Base-by-base conservation (phyloP, 192 early-diverging fungal genomes). In the Spizellomyces sp. region DNA sequence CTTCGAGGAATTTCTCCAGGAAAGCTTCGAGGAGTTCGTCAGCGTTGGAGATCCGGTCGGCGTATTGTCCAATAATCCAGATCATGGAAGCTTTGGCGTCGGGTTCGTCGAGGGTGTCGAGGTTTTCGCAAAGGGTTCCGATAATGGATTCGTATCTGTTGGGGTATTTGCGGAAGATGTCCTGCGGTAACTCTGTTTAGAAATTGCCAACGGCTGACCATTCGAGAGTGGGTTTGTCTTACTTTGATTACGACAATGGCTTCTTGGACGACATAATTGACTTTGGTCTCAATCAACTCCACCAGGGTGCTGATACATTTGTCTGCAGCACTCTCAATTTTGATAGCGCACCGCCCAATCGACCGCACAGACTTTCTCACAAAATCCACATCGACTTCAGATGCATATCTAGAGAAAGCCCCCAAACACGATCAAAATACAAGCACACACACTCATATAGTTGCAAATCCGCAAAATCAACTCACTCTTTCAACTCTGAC, bases 21-120 rank as follows among this genome's bases (percentile, higher is more conserved):
- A 98, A 99, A 60, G 84, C 86, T 9, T 88, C 91, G 47, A 99
- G 81, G 19, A 98, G 78, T 62, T 91, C 93, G 79, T 95, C 90
- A 5, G 98, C 91, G 79, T 98, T 98, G 56, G 96, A 96, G 71
- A 99, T 99, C 43, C 96, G 82, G 74, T 96, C 95, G 7, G 96
- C 91, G 76, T 99, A 98, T 81, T 99, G 94, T 1, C 98, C 98
- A 76, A 99, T 91, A 63, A 99, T 98, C 98, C 98, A 99, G 61
- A 99, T 94, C 91, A 98, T 92, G n/a, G 95, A 92, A 4, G 94
- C 91, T 76, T 95, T 96, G 42, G 98, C 96, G 76, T 99, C 98
- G 17, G 98, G 91, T 73, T 97, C 95, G 81, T 99, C 98, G 47
- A 99, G 79, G 67, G 89, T 91, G 74, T 98, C 98, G 62, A 99